phyloP scores from a whole-genome alignment of 2,329 filamentous ascomycete genomes.

The Arthrinium puccinioides region DNA sequence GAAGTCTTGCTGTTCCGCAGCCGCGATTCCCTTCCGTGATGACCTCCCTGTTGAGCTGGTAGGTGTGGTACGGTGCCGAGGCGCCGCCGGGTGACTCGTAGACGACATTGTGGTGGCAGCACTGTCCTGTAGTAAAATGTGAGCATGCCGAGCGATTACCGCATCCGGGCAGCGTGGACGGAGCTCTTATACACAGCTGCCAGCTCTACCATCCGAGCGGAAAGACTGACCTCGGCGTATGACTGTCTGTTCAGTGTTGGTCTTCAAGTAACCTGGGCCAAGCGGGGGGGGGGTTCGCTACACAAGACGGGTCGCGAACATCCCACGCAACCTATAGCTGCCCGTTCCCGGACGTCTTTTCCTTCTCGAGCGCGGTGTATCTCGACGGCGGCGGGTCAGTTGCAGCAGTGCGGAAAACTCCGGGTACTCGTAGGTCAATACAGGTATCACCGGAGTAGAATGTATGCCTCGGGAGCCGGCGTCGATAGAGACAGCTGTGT shows the following conservation, averaged over 20 bases:
- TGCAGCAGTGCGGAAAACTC: conserved; percentile 12
- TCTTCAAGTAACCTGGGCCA: conserved; percentile 29
- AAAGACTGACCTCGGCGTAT: conserved; percentile 22
- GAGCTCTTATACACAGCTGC: conserved; percentile 5
- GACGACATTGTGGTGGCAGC: conserved; percentile 49
- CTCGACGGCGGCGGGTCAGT: conserved; percentile 11
- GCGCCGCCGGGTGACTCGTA: conserved; percentile 35
- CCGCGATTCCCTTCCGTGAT: conserved; percentile 35
- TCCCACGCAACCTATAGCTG: conserved; percentile 33
- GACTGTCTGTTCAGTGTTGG: conserved; percentile 21
- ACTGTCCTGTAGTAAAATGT: conserved; percentile 15
- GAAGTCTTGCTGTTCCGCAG: conserved; percentile 42
- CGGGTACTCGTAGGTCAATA: conserved; percentile 11
- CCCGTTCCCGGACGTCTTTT: conserved; percentile 26
- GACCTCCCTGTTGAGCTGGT: conserved; percentile 47
- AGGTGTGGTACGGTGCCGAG: conserved; percentile 52
- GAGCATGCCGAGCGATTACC: conserved; percentile 11
- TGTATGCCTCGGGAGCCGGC: conserved; percentile 6
- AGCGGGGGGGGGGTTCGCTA: conserved; percentile 31
- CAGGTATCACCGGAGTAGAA: too few relatives aligned
- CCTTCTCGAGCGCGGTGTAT: conserved; percentile 16
- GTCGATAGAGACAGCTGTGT: conserved; percentile 2
- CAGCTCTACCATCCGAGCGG: not conserved
- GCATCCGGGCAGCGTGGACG: conserved; percentile 2
- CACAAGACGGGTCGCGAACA: conserved; percentile 32